phyloP scores from a whole-genome alignment of 257 asterid genomes.

The Ilex aquifolium region DNA sequence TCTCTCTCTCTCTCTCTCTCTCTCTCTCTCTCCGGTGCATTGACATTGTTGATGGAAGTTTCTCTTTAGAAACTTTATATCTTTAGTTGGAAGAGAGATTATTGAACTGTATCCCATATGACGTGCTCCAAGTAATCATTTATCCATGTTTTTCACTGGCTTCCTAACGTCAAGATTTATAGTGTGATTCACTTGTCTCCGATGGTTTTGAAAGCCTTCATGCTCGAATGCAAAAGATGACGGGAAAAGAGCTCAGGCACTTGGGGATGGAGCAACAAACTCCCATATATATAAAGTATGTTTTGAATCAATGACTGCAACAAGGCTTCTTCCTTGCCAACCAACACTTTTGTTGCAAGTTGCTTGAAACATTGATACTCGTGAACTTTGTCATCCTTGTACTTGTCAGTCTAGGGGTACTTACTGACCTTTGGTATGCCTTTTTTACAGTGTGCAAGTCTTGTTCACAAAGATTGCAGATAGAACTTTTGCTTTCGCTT shows the following conservation, averaged over 20 bases:
- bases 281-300: slow-evolving; percentile 90
- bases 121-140: no score
- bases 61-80: no score
- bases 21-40: no score
- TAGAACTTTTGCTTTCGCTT: slow-evolving; percentile 79
- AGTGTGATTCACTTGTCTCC: slow-evolving; percentile 8
- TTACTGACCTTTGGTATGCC: slow-evolving; percentile 14
- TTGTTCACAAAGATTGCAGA: slow-evolving; percentile 74
- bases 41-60: no score
- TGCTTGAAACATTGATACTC: slow-evolving; percentile 2
- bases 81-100: no score
- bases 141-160: no score
- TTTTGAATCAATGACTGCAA: slow-evolving; percentile 80
- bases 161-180: no score
- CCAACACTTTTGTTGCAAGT: slow-evolving; percentile 96
- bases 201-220: slow-evolving; percentile 17
- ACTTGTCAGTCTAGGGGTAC: neutral
- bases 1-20: no score
- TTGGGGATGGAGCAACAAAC: slow-evolving; percentile 64
- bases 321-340: slow-evolving; percentile 87
- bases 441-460: slow-evolving; percentile 82
- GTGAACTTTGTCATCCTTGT: neutral
- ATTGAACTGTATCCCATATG: no score
- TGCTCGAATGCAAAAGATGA: slow-evolving; percentile 98
- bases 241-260: slow-evolving; percentile 69